Conservation (phyloP, 2,329 filamentous ascomycete species). For the Neofusicoccum kwambonambiense region DNA sequence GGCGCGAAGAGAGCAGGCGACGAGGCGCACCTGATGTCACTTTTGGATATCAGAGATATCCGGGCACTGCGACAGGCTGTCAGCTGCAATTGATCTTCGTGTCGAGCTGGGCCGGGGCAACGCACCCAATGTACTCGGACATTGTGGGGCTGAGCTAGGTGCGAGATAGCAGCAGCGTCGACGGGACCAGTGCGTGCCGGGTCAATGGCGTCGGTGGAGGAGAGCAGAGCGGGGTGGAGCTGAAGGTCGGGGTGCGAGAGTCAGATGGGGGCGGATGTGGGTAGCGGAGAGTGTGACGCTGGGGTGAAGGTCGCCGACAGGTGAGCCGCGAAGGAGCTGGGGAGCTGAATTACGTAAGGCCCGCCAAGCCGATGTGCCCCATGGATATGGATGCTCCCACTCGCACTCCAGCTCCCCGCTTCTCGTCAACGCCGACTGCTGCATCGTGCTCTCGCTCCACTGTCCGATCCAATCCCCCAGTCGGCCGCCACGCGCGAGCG, state of each 20-base stretch:
- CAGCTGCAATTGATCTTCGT: conserved; percentile 34
- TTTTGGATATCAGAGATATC: conserved; percentile 96
- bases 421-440: background rate
- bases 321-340: conserved; percentile 13
- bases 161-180: background rate
- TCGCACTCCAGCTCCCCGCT: background rate
- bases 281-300: conserved; percentile 8
- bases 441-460: background rate
- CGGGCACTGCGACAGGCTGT: conserved; percentile 63
- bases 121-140: conserved; percentile 63
- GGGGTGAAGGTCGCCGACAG: conserved; percentile 12
- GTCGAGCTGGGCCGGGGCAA: conserved; percentile 28
- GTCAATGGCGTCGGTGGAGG: conserved; percentile 27
- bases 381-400: conserved; percentile 7
- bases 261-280: background rate
- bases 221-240: conserved; percentile 16
- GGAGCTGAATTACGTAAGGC: conserved; percentile 5
- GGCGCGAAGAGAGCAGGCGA: background rate
- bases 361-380: conserved; percentile 10
- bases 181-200: conserved; percentile 14
- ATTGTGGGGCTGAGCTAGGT: conserved; percentile 38
- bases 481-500: too few relatives aligned
- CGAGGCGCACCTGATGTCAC: conserved; percentile 80
- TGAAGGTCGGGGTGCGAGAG: background rate
- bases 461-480: too few relatives aligned